Evolutionary conservation across 441 rosid species (phyloP).

Genomic region (Biscutella laevigata): DNA sequence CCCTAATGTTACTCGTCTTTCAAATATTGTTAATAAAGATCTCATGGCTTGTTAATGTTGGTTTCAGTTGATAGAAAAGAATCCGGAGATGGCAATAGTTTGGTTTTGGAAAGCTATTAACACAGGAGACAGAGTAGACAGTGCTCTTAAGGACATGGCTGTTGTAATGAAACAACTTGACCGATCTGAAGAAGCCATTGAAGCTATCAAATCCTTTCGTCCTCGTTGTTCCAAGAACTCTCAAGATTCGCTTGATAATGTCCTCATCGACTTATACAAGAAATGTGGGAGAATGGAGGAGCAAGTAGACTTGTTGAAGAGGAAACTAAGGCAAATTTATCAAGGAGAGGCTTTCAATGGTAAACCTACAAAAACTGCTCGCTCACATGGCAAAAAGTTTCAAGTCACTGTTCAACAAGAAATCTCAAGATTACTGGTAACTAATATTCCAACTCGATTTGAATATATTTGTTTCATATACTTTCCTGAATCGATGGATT

Average conservation of each 20-base stretch:
- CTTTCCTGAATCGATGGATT: too few relatives aligned
- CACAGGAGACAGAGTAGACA: conserved; percentile 83
- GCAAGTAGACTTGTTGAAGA: conserved; percentile 60
- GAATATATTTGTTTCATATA: too few relatives aligned
- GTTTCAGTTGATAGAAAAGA: conserved; percentile 82
- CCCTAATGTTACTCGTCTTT: too few relatives aligned
- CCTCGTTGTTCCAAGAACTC: conserved; percentile 74
- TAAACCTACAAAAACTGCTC: conserved; percentile 81
- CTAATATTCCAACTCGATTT: too few relatives aligned
- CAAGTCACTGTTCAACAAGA: conserved; percentile 93
- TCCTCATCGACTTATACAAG: conserved; percentile 85
- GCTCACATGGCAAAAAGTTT: conserved; percentile 93
- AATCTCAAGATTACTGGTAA: conserved; percentile 81
- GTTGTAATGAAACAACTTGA: conserved; percentile 93
- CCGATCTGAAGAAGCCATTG: conserved; percentile 86
- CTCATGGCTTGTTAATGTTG: too few relatives aligned
- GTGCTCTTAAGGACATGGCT: conserved; percentile 94
- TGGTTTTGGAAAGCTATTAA: conserved; percentile 88
- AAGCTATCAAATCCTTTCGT: conserved; percentile 77
- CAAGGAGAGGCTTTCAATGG: conserved; percentile 93
- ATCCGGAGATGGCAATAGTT: conserved; percentile 81
- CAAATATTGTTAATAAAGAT: too few relatives aligned
- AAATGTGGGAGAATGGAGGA: conserved; percentile 92
- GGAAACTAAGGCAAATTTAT: conserved; percentile 62
- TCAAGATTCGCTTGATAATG: conserved; percentile 84